phyloP scores from a whole-genome alignment of 306 rosid species.

The Trifolium repens region DNA sequence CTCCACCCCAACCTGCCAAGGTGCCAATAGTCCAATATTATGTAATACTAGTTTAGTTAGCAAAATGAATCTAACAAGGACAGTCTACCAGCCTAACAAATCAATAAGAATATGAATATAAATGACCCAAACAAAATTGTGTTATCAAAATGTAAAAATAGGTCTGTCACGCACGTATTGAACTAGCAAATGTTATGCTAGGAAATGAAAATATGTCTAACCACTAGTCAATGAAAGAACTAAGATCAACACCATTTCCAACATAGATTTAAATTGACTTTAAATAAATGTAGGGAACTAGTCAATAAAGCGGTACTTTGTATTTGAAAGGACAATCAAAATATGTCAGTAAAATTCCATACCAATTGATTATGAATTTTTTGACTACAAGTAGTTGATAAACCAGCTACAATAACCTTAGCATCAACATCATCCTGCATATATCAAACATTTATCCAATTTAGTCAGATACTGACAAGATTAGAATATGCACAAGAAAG shows the following conservation, averaged over 20 bases:
- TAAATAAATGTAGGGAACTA: conserved; percentile 30
- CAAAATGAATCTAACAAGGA: conserved; percentile 33
- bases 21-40: conserved; percentile 36
- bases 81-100: conserved; percentile 13
- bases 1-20: conserved; percentile 87
- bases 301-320: conserved; percentile 14
- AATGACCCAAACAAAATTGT: conserved; percentile 27
- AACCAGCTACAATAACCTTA: conserved; percentile 78
- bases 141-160: conserved; percentile 6
- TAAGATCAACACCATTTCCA: conserved; percentile 9
- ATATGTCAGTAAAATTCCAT: conserved; percentile 37
- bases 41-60: conserved; percentile 24
- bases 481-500: conserved; percentile 4
- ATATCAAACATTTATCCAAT: conserved; percentile 43
- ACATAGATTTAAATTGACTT: conserved; percentile 22
- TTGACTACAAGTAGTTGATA: conserved; percentile 94
- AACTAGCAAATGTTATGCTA: conserved; percentile 24
- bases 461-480: conserved; percentile 33
- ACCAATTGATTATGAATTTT: conserved; percentile 97
- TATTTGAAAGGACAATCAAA: conserved; percentile 33
- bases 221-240: conserved; percentile 33
- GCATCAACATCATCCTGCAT: conserved; percentile 87
- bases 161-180: conserved; percentile 29
- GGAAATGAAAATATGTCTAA: conserved; percentile 14
- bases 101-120: conserved; percentile 21